These are phyloP conservation scores for Saccharomyces pastorianus DNA, from an alignment of 1,139 yeast genomes.

Conservation along the genomic window DNA sequence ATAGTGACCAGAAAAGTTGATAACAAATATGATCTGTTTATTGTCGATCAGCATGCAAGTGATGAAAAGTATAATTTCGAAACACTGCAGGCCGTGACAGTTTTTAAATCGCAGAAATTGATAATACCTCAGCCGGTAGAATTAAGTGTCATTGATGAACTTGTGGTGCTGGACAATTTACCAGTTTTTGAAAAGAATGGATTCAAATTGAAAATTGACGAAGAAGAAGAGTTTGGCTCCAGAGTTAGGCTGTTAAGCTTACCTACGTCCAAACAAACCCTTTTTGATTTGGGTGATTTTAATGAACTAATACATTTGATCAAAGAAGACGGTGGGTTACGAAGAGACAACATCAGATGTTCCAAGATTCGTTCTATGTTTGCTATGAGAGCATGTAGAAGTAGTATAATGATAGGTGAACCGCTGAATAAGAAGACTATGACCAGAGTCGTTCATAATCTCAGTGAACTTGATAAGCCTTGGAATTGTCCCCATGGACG, in stretches of 20 bases:
- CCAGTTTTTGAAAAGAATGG: conserved; percentile 65
- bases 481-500: conserved; percentile 99
- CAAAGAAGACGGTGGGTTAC: conserved; percentile 35
- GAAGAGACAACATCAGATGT: conserved; percentile 46
- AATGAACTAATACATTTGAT: conserved; percentile 65
- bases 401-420: conserved; percentile 89
- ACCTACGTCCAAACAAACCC: conserved; percentile 65
- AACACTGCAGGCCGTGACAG: conserved; percentile 45
- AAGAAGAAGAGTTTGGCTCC: conserved; percentile 47
- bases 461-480: conserved; percentile 75
- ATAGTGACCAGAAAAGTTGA: conserved; percentile 47
- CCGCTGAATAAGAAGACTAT: conserved; percentile 51
- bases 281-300: conserved; percentile 62
- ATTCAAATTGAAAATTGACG: conserved; percentile 46
- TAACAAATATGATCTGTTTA: conserved; percentile 55
- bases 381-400: conserved; percentile 93
- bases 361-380: conserved; percentile 74
- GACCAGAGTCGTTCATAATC: conserved; percentile 57
- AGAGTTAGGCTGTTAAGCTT: conserved; percentile 50
- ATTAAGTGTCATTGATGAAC: conserved; percentile 69
- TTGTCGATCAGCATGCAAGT: conserved; percentile 94
- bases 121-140: conserved; percentile 60
- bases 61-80: conserved; percentile 93
- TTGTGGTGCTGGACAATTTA: conserved; percentile 53
- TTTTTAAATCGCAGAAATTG: conserved; percentile 59